phyloP scores from a whole-genome alignment of 176 grass and related monocot genomes.

The Lolium perenne region DNA sequence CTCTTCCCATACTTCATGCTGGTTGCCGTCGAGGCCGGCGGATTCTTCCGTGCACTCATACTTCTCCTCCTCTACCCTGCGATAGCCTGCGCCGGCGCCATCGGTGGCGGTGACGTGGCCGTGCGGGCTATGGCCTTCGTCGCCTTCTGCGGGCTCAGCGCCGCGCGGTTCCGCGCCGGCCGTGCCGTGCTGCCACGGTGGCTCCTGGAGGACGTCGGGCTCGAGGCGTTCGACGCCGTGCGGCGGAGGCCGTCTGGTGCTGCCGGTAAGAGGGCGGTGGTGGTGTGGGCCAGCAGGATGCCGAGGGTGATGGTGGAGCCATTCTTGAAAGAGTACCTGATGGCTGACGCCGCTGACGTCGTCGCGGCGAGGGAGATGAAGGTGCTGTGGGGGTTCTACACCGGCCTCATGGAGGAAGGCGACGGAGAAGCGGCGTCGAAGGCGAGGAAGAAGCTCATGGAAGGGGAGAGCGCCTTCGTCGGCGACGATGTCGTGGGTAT shows the following conservation, averaged over 20 bases:
- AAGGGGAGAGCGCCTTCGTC: neutral
- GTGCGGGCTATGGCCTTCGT: slow-evolving; percentile 57
- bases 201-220: slow-evolving; percentile 47
- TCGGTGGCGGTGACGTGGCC: slow-evolving; percentile 7
- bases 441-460: slow-evolving; percentile 25
- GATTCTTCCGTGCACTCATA: slow-evolving; percentile 56
- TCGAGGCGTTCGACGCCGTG: slow-evolving; percentile 29
- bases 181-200: slow-evolving; percentile 67
- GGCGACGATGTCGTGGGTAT: slow-evolving; percentile 47
- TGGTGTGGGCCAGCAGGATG: slow-evolving; percentile 51
- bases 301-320: slow-evolving; percentile 57
- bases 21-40: slow-evolving; percentile 67
- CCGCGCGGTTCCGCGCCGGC: slow-evolving; percentile 51
- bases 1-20: slow-evolving; percentile 93
- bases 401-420: slow-evolving; percentile 55
- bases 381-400: slow-evolving; percentile 65
- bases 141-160: slow-evolving; percentile 60
- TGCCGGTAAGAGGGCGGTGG: neutral
- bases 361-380: slow-evolving; percentile 50
- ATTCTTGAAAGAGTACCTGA: slow-evolving; percentile 57
- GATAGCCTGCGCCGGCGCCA: neutral
- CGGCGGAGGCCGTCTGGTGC: no score
- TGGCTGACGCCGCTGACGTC: neutral
- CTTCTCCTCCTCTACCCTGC: slow-evolving; percentile 59
- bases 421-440: neutral